A percentile compares a stretch with the other conserved stretches of the same genome.
Evolutionary conservation across 2,329 filamentous ascomycete species (phyloP).

Genomic region (Pyricularia pennisetigena): DNA sequence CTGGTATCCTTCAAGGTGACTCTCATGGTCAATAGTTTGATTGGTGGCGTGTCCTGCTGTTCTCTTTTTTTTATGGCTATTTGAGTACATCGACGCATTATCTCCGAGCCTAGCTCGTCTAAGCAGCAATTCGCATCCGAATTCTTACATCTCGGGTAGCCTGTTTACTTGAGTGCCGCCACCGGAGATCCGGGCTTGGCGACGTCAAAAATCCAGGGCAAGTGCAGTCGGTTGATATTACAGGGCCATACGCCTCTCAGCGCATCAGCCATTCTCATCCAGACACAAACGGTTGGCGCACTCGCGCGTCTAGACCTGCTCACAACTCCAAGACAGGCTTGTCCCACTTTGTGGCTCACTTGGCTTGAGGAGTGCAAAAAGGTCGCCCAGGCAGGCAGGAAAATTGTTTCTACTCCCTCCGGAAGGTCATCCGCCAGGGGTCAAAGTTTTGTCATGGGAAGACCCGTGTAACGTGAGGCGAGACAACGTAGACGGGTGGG

Average conservation of each 20-base stretch:
- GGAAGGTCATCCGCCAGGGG: background rate
- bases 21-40: background rate
- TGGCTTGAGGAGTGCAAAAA: background rate
- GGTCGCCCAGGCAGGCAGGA: background rate
- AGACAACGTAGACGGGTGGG: background rate
- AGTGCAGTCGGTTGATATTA: background rate
- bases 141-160: background rate
- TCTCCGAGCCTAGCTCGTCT: background rate
- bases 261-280: background rate
- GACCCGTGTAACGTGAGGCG: background rate
- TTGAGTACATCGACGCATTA: background rate
- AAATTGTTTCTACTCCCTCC: background rate
- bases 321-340: background rate
- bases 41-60: background rate
- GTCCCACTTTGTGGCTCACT: background rate
- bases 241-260: background rate
- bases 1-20: background rate
- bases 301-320: background rate
- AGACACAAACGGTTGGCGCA: background rate
- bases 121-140: background rate
- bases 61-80: background rate
- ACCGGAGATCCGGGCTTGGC: background rate
- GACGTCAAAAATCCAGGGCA: background rate
- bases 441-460: background rate
- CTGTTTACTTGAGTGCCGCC: background rate